Evolutionary conservation across 2,329 filamentous ascomycete genomes (phyloP), one percentile per base, ranked within the genome.

Genomic region (Fusarium sp.): DNA sequence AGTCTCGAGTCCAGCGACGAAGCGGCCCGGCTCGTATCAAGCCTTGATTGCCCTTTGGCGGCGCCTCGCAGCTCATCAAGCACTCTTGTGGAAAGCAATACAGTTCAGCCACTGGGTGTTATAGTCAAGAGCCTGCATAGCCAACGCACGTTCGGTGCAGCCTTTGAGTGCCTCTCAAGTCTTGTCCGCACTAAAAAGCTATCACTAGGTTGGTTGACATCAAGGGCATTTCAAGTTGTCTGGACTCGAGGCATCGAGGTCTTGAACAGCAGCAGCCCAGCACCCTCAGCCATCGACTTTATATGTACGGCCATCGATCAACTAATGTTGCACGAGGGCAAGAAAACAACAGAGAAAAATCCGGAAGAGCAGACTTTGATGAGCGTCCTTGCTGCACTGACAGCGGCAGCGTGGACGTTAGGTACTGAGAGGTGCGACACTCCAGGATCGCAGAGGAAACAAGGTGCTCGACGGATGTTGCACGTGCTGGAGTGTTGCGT

Each of bases 381-480:
- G n/a, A 79, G 77, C 40, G 68, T 83, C 11, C 69, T 77, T 10
- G 80, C 80, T 18, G 80, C 78, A n/a, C 59, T 83, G 35, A 69
- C 73, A 16, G 78, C 80, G 9, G 79, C 79, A 34, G 71, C 70
- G 13, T 59, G 73, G 34, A 77, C 71, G 11, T n/a, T 76, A 10
- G 71, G 70, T 35, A 22, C 65, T 20, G 57, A 68, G 8, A 52
- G 62, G 22, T 57, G 47, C 10, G 52, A 24, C 34, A 40, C 16
- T 31, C 62, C 31, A 29, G 65, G 62, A 24, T 35, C 54, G 22
- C 63, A 68, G 62, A 72, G 62, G 70, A 52, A 27, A n/a, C 66
- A 64, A 13, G 74, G 68, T 7, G 71, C 73, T 63, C 76, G 79
- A 31, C 76, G 79, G 9, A 63, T 80, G 8, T 40, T 79, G 14